Conservation (phyloP, 2,329 filamentous ascomycete species). For the Coniochaeta ligniaria region DNA sequence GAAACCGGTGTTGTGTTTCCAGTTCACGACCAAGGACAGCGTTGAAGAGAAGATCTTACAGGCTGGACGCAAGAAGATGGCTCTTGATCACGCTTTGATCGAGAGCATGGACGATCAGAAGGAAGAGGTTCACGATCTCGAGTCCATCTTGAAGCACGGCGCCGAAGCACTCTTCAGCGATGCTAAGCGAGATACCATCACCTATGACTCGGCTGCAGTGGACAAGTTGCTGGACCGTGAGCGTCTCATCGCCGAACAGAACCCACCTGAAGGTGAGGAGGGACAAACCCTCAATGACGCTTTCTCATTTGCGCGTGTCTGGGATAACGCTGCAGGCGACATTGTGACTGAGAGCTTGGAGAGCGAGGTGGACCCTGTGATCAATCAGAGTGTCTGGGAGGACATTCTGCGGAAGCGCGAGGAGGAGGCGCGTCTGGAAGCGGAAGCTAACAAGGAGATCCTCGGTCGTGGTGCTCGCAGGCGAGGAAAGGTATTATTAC, state of each 20-base stretch:
- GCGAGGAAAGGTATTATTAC: conserved; percentile 36
- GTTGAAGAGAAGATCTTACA: conserved; percentile 96
- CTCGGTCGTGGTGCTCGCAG: conserved; percentile 80
- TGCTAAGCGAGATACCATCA: conserved; percentile 64
- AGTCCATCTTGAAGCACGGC: conserved; percentile 81
- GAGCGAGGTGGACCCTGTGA: conserved; percentile 42
- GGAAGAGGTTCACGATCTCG: conserved; percentile 65
- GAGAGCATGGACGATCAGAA: conserved; percentile 86
- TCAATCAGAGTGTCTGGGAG: conserved; percentile 76
- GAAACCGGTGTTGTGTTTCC: conserved; percentile 92
- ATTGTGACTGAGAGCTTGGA: conserved; percentile 57
- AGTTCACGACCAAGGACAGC: conserved; percentile 81
- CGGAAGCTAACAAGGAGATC: conserved; percentile 60
- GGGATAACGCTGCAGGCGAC: conserved; percentile 67
- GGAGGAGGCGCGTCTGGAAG: conserved; percentile 66
- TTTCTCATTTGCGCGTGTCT: conserved; percentile 86
- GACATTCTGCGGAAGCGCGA: conserved; percentile 81
- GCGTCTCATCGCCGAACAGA: background rate
- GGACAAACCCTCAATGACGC: conserved; percentile 65
- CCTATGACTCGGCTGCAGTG: conserved; percentile 75
- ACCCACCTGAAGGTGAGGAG: conserved; percentile 38
- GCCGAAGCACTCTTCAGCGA: conserved; percentile 82
- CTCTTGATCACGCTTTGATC: conserved; percentile 88
- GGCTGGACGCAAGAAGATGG: conserved; percentile 92
- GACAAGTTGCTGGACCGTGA: conserved; percentile 79